Percentiles rank a stretch among this genome's conserved stretches.
Conservation (phyloP, 768 basidiomycete genomes). For the Boletus rubropictus region DNA sequence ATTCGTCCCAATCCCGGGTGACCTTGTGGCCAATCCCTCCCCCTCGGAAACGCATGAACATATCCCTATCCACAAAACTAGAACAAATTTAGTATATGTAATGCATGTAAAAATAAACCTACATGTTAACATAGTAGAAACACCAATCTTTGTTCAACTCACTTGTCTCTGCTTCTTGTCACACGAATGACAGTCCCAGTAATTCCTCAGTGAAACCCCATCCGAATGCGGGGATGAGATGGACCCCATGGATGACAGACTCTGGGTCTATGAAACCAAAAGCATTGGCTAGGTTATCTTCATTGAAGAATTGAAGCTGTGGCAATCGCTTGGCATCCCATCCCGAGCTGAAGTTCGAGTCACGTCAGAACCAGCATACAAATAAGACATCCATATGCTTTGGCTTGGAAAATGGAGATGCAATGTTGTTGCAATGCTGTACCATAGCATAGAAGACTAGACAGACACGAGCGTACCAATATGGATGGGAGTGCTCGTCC, state of each 20-base stretch:
- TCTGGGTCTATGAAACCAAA: slow-evolving; percentile 46
- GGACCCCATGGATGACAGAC: slow-evolving; percentile 34
- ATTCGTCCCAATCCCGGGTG: slow-evolving; percentile 7
- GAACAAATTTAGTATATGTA: not conserved
- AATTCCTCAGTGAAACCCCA: not conserved
- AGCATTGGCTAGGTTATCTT: slow-evolving; percentile 18
- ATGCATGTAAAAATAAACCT: not conserved
- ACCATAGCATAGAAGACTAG: slow-evolving; percentile 7
- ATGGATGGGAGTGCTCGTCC: slow-evolving; percentile 29
- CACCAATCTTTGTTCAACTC: slow-evolving; percentile 17
- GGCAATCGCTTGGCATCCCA: slow-evolving; percentile 28
- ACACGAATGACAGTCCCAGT: not conserved
- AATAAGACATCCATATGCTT: slow-evolving; percentile 37
- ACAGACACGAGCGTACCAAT: slow-evolving; percentile 31
- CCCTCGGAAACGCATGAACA: not conserved
- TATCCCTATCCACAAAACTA: not conserved
- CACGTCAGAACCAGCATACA: slow-evolving; percentile 35
- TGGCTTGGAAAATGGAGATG: not conserved
- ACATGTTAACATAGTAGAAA: slow-evolving; percentile 22
- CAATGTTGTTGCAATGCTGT: not conserved
- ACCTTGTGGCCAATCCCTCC: not conserved
- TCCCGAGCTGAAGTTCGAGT: slow-evolving; percentile 22
- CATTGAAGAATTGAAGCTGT: slow-evolving; percentile 35
- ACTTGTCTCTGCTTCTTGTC: not conserved
- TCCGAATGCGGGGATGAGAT: slow-evolving; percentile 40